Base-by-base conservation (phyloP, 2,329 filamentous ascomycete genomes). In the Grosmannia clavigera region DNA sequence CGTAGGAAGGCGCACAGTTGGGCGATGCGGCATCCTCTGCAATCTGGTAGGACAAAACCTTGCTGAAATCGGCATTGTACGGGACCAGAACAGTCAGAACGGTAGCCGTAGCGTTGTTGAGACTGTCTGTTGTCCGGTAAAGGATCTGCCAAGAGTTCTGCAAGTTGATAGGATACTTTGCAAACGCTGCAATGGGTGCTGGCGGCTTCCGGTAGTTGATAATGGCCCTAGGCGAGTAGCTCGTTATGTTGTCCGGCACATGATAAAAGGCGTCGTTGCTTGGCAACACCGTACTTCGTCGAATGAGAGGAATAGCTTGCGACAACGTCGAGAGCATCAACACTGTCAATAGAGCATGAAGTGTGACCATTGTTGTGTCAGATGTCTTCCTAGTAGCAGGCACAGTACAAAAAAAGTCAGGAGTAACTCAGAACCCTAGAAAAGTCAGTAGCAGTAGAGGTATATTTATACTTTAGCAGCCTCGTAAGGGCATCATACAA, bases 21-120 rank as follows among this genome's bases (percentile, higher is more conserved):
- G 74, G 65, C 31, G 70, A 67, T 11, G 73, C 70, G 11, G 72
- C 71, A 52, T 77, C 67, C 51, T 73, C 68, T 0, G 73, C 66
- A 2, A 73, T 66, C 65, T 76, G 74, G 65, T 74, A 76, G 0
- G 74, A 75, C 0, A 76, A 65, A 9, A 66, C 64, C 56, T 64
- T 62, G 57, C 55, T 5, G 11, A 43, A 50, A 31, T 61, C 38
- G 52, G 61, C 61, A 14, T 57, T 57, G 19, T 55, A 1, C 3
- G 61, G 61, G 7, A 61, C 50, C 6, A 62, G 56, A 5, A 61
- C 52, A 0, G 61, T 62, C n/a, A 59, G 38, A 1, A 62, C 57
- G 0, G 58, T 59, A 5, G 59, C 55, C 6, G 59, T 62, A 35
- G 61, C 59, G 4, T 57, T 60, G 51, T 55, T 40, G 5, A 60